Conservation (phyloP, 176 grass and related monocot species). For the Puya raimondii region DNA sequence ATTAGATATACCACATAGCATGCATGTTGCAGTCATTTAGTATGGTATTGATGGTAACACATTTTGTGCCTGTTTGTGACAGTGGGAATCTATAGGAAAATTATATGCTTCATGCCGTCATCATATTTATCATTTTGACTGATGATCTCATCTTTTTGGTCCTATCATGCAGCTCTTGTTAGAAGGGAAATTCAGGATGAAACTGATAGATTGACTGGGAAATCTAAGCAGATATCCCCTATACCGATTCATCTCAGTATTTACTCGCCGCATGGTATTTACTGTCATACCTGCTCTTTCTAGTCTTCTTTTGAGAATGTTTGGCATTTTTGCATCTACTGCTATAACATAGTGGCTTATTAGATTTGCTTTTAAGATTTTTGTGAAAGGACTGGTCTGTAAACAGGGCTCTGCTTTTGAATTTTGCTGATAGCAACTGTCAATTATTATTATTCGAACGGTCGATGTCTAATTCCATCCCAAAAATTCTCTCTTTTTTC, state of each 20-base stretch:
- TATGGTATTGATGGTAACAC: neutral
- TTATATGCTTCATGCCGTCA: neutral
- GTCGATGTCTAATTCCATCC: too few relatives aligned
- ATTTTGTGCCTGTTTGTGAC: neutral
- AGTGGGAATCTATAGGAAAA: neutral
- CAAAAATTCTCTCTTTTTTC: too few relatives aligned
- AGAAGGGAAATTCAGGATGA: constrained; percentile 72
- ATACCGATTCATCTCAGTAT: constrained; percentile 77
- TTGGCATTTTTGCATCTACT: neutral
- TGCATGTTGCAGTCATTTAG: neutral
- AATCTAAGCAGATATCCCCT: constrained; percentile 63
- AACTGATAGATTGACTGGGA: constrained; percentile 69
- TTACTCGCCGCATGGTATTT: constrained; percentile 55
- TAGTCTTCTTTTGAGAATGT: constrained; percentile 2
- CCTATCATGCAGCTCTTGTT: constrained; percentile 42
- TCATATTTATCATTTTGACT: neutral
- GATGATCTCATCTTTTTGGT: constrained; percentile 1
- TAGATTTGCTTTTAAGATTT: too few relatives aligned
- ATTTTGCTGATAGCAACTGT: too few relatives aligned
- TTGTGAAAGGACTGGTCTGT: too few relatives aligned
- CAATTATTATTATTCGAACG: neutral
- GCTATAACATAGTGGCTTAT: neutral
- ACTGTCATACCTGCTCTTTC: constrained; percentile 10
- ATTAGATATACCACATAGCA: neutral
- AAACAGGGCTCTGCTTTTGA: too few relatives aligned